Evolutionary conservation across 1,284 basidiomycete species (phyloP), one percentile per base, ranked within the genome.

Genomic region (Rhodofomes roseus): DNA sequence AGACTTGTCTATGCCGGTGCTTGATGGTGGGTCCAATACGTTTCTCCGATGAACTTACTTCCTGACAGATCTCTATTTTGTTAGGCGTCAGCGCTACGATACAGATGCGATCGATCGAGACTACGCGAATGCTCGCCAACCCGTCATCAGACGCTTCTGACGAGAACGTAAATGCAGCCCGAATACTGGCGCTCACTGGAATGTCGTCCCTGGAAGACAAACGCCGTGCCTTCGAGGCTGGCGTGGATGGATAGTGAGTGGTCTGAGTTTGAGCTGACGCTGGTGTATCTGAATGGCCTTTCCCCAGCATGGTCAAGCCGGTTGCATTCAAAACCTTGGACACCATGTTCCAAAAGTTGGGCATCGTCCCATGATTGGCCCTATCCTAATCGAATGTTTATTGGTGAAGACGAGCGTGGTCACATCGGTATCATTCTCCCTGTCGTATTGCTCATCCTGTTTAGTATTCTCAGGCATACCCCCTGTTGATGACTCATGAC

Each of bases 191-290:
- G 5, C 76, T 98, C 59, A 98, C 96, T 0, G 95, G 95, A 11
- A 89, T 95, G 81, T 96, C 95, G 8, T 93, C 94, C 11, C 76
- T 92, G 3, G 95, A 97, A 71, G 95, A 98, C 72, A 96, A 96
- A 74, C 83, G 93, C 23, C 82, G 86, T 66, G 96, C 95, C 1
- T 96, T 97, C 66, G 88, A 92, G 56, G 92, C 91, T 56, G 95
- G 96, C 2, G 95, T 97, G 50, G 94, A 98, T 68, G 95, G 95
- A 73, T 98, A 96, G 92, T 95, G 74, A 67, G 92, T 83, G 18
- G 27, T 12, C 16, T 39, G n/a, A 14, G 34, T 14, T 16, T 39
- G 37, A 29, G 54, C 34, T 22, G 8, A 12, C 12, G 43, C 41
- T 56, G n/a, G 54, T 29, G 25, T 50, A 29, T 48, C 59, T 57